Conservation (phyloP, 495 filamentous ascomycete genomes). For the Corynascus novoguineensis region DNA sequence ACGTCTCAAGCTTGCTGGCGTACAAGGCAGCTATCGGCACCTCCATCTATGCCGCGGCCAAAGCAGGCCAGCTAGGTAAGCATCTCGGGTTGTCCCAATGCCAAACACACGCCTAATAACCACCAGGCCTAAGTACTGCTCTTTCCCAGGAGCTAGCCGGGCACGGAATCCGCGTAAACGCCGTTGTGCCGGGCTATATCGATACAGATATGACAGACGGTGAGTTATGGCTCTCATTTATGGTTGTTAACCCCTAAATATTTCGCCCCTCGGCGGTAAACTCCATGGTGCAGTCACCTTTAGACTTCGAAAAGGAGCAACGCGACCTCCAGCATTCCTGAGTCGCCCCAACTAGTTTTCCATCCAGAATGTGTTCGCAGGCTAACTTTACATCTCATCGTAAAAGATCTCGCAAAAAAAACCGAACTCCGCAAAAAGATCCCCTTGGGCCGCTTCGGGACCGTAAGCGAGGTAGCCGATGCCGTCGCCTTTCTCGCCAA, state of each 20-base stretch:
- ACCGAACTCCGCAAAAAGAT: conserved; percentile 39
- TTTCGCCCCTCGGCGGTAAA: not conserved
- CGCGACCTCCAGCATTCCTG: not conserved
- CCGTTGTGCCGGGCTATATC: conserved; percentile 79
- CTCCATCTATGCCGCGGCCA: conserved; percentile 69
- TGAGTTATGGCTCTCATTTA: conserved; percentile 31
- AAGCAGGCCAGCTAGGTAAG: conserved; percentile 68
- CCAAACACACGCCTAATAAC: conserved; percentile 5
- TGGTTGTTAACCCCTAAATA: not conserved
- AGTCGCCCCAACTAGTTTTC: not conserved
- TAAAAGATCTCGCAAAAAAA: conserved; percentile 7
- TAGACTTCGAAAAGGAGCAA: not conserved
- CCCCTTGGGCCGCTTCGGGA: conserved; percentile 65
- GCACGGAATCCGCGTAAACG: conserved; percentile 64
- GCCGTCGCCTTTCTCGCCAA: conserved; percentile 71
- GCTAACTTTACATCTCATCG: conserved; percentile 4
- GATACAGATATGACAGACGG: conserved; percentile 69
- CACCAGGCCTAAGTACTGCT: conserved; percentile 59
- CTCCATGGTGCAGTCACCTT: too few relatives aligned
- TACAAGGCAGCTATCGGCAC: conserved; percentile 58
- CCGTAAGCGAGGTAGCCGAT: conserved; percentile 67
- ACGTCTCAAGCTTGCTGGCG: conserved; percentile 68
- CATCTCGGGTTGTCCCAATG: not conserved
- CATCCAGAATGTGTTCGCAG: not conserved
- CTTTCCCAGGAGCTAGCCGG: conserved; percentile 58